phyloP scores from a whole-genome alignment of 768 basidiomycete species.

The Termitomyces sp. region DNA sequence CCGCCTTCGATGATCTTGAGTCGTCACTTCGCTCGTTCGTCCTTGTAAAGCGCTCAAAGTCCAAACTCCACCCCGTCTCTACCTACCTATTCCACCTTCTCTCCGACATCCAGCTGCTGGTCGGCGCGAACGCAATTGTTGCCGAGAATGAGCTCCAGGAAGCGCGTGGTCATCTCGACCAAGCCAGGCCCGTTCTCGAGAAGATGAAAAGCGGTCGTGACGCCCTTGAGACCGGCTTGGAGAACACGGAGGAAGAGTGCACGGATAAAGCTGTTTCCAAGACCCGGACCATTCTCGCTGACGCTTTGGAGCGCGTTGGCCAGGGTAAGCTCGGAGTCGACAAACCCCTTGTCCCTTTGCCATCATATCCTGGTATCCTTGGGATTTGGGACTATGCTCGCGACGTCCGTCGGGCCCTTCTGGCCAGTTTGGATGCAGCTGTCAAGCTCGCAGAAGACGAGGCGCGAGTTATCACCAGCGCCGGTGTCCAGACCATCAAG shows the following conservation, averaged over 20 bases:
- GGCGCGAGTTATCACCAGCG: constrained; percentile 62
- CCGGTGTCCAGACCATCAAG: constrained; percentile 63
- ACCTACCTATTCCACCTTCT: constrained; percentile 92
- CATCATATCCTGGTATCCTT: constrained; percentile 79
- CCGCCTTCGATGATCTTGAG: constrained; percentile 85
- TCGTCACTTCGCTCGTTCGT: constrained; percentile 91
- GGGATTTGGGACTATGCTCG: constrained; percentile 83
- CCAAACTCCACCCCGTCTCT: constrained; percentile 90
- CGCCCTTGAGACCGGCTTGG: constrained; percentile 73
- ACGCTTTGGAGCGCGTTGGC: constrained; percentile 75
- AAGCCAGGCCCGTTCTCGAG: constrained; percentile 79
- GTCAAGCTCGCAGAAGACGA: constrained; percentile 82
- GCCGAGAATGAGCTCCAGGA: constrained; percentile 73
- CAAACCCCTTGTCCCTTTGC: constrained; percentile 46
- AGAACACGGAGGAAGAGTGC: constrained; percentile 73
- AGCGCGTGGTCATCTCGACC: constrained; percentile 66
- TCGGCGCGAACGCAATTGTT: constrained; percentile 81
- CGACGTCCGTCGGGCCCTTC: constrained; percentile 73
- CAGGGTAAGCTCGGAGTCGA: constrained; percentile 69
- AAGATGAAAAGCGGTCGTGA: constrained; percentile 79
- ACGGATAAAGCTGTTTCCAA: constrained; percentile 47
- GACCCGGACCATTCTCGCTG: constrained; percentile 56
- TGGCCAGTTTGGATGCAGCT: constrained; percentile 78
- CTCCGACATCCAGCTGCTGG: constrained; percentile 84
- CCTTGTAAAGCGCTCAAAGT: constrained; percentile 91